Evolutionary conservation across 495 filamentous ascomycete species (phyloP).

Genomic region (Ramalina peruviana): DNA sequence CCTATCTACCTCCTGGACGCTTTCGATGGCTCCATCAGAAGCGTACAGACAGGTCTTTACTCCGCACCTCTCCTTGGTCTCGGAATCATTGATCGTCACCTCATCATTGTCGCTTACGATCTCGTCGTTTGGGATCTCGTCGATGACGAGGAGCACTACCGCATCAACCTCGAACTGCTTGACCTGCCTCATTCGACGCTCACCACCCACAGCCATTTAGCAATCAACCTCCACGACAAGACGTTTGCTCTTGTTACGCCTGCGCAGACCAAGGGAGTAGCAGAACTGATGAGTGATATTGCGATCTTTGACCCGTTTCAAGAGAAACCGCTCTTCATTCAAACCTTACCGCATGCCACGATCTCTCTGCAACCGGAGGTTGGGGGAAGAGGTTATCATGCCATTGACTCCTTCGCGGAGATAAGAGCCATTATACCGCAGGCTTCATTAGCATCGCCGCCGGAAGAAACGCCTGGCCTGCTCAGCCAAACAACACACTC

Average conservation of each 20-base stretch:
- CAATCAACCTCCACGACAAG: conserved; percentile 38
- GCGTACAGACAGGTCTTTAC: conserved; percentile 41
- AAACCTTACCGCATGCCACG: conserved; percentile 33
- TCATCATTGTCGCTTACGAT: conserved; percentile 49
- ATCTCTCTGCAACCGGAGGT: conserved; percentile 39
- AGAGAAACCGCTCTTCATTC: conserved; percentile 33
- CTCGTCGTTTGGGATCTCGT: conserved; percentile 57
- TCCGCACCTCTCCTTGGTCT: conserved; percentile 38
- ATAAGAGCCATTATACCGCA: conserved; percentile 37
- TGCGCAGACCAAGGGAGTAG: conserved; percentile 1
- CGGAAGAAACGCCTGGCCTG: conserved; percentile 26
- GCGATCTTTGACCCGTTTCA: conserved; percentile 39
- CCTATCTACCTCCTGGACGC: conserved; percentile 16
- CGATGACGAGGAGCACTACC: conserved; percentile 39
- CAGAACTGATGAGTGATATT: conserved; percentile 28
- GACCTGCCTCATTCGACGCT: conserved; percentile 21
- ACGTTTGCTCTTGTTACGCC: conserved; percentile 44
- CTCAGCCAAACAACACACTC: conserved; percentile 24
- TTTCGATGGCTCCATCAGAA: conserved; percentile 35
- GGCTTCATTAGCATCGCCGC: conserved; percentile 29
- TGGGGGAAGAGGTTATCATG: conserved; percentile 25
- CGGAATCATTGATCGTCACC: conserved; percentile 41
- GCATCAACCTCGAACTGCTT: conserved; percentile 25
- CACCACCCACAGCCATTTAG: conserved; percentile 38
- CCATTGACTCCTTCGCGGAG: conserved; percentile 42